Conservation (phyloP, 148 eudicot species). For the Heliamphora exappendiculata region DNA sequence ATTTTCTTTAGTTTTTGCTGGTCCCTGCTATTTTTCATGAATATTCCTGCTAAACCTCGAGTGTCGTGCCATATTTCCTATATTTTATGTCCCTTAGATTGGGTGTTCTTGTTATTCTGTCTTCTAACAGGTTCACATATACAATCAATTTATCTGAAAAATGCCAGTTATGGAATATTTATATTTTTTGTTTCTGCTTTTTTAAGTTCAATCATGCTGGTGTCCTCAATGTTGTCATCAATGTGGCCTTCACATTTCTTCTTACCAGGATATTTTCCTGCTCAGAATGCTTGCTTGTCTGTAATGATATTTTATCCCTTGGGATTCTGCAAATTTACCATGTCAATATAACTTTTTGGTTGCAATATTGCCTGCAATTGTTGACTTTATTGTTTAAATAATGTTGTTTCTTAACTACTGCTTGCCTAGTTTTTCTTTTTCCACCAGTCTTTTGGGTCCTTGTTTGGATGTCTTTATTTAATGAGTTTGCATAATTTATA, state of each 20-base stretch:
- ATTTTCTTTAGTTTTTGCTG: neutral
- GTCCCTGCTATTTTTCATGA: neutral
- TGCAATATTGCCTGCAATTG: neutral
- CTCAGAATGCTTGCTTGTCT: neutral
- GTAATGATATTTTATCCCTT: neutral
- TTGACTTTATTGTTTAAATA: slow-evolving; percentile 9
- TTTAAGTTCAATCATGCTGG: neutral
- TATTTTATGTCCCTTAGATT: neutral
- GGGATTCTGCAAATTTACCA: neutral
- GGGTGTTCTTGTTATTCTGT: neutral
- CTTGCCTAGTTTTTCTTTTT: neutral
- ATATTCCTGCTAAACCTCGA: neutral
- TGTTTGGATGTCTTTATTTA: neutral
- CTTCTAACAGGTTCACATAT: neutral
- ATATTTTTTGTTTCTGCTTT: neutral
- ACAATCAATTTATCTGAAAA: neutral
- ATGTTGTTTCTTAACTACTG: neutral
- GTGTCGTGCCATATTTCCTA: neutral
- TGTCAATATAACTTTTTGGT: neutral
- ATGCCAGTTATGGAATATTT: neutral
- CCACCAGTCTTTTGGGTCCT: neutral
- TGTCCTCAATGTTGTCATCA: neutral
- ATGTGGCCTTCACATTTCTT: neutral
- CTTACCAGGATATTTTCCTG: neutral
- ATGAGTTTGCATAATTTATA: neutral